Base-by-base conservation (phyloP, 371 early-diverging fungal genomes). In the Lichtheimia ornata region DNA sequence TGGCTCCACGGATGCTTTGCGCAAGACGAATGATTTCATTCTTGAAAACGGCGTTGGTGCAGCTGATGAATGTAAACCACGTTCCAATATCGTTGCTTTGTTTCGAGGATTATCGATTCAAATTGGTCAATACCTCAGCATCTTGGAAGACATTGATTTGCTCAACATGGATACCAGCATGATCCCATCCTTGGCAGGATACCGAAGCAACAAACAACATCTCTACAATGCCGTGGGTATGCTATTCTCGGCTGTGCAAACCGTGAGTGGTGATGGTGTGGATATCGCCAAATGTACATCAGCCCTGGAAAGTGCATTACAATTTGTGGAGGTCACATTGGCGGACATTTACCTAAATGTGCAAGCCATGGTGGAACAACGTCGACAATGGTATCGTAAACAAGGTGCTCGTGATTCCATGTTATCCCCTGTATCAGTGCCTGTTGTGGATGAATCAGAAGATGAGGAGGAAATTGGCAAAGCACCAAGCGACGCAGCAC, bases 141-240 rank as follows among this genome's bases (percentile, higher is more conserved):
- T 77, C 22, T 27, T 77, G 43, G 73, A 72, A 52, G 79, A 76
- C 17, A 69, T 79, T 27, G 74, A 73, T 51, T 53, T 71, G 3
- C 56, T 49, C 18, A 68, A 65, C 18, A 56, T 72, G 25, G 73
- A 74, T 15, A 53, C 65, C 7, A 28, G 53, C 1, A 69, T 72
- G 40, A 66, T 70, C 2, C 75, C 74, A 6, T 68, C 83, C 15
- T 64, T 81, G 15, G 79, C 84, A 27, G 84, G 86, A 18, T 89
- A 86, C 67, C 84, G 86, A 56, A 76, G 81, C 47, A 80, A 84
- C 27, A 88, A 91, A 53, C 86, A 89, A 57, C 62, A 77, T 5
- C 65, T 92, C 27, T 90, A 87, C 72, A 89, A 90, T 64, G 74
- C 79, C 9, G 78, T 91, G 22, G 87, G 90, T 0, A 69, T 82